Percentiles rank a stretch among this genome's conserved stretches.
Evolutionary conservation across 164 flowering plant species (phyloP).

Genomic region (Buxus sempervirens): DNA sequence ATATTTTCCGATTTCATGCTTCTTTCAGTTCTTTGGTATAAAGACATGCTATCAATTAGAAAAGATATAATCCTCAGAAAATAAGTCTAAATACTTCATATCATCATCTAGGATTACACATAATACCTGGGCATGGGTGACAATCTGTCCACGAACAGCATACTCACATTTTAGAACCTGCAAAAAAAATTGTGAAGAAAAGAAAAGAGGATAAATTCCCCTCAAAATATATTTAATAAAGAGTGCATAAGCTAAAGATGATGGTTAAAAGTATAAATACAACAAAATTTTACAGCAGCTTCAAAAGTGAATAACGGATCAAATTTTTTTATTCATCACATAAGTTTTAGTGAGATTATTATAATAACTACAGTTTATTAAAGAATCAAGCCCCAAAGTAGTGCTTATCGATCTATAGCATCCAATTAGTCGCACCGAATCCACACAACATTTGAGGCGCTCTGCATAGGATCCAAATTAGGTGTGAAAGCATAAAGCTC

Average conservation of each 20-base stretch:
- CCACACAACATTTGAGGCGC: too few species aligned
- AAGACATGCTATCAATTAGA: background rate
- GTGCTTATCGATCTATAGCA: too few species aligned
- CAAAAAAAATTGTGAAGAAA: background rate
- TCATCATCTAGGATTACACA: background rate
- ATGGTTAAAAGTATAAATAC: background rate
- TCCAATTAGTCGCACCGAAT: too few species aligned
- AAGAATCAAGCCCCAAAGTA: too few species aligned
- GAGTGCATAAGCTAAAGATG: background rate
- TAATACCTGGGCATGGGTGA: slow-evolving; percentile 81
- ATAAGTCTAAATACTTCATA: background rate
- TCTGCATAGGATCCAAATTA: too few species aligned
- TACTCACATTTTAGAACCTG: slow-evolving; percentile 92
- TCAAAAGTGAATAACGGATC: background rate
- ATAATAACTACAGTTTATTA: too few species aligned
- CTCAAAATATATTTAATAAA: background rate
- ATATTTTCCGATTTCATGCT: background rate
- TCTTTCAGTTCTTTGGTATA: background rate
- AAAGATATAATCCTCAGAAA: background rate
- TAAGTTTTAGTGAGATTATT: too few species aligned
- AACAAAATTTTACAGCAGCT: background rate
- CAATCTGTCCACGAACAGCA: slow-evolving; percentile 98
- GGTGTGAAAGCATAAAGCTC: too few species aligned
- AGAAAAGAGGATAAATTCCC: background rate
- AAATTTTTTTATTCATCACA: too few species aligned